These are phyloP conservation scores for Suillus spraguei DNA, from an alignment of 768 basidiomycete genomes.

Conservation along the genomic window DNA sequence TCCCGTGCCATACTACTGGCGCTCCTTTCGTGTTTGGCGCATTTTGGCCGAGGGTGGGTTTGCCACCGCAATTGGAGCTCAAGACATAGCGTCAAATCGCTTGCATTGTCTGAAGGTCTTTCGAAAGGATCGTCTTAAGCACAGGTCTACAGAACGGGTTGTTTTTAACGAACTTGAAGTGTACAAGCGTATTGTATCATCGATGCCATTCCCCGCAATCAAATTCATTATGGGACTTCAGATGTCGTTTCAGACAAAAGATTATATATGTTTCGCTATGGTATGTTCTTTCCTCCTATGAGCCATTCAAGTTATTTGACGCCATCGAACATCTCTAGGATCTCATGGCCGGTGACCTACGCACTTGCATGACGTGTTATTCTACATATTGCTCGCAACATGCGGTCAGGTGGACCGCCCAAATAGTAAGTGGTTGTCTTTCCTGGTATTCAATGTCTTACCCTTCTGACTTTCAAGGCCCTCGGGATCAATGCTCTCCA, in stretches of 20 bases:
- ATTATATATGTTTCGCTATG: conserved; percentile 41
- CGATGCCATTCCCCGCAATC: conserved; percentile 23
- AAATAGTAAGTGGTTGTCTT: conserved; percentile 34
- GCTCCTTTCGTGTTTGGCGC: conserved; percentile 27
- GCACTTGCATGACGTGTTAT: conserved; percentile 27
- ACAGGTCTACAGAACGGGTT: conserved; percentile 16
- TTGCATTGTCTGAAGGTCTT: conserved; percentile 9
- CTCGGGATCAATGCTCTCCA: conserved; percentile 49
- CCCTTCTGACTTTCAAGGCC: conserved; percentile 27
- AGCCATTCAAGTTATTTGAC: not conserved
- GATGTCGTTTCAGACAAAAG: conserved; percentile 35
- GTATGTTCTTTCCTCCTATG: conserved; percentile 22
- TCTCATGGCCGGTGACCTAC: conserved; percentile 42
- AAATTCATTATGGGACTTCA: conserved; percentile 42
- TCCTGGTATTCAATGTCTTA: not conserved
- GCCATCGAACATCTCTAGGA: conserved; percentile 28
- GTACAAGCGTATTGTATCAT: conserved; percentile 37
- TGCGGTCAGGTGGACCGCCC: conserved; percentile 36
- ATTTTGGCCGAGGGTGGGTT: conserved; percentile 25
- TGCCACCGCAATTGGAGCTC: conserved; percentile 26
- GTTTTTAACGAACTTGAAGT: conserved; percentile 36
- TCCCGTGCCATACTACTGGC: conserved; percentile 2
- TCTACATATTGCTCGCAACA: conserved; percentile 13
- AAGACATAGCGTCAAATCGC: conserved; percentile 29
- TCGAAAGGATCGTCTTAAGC: conserved; percentile 26